Evolutionary conservation across 106 monocot species (phyloP).

Genomic region (Gastrodia elata): DNA sequence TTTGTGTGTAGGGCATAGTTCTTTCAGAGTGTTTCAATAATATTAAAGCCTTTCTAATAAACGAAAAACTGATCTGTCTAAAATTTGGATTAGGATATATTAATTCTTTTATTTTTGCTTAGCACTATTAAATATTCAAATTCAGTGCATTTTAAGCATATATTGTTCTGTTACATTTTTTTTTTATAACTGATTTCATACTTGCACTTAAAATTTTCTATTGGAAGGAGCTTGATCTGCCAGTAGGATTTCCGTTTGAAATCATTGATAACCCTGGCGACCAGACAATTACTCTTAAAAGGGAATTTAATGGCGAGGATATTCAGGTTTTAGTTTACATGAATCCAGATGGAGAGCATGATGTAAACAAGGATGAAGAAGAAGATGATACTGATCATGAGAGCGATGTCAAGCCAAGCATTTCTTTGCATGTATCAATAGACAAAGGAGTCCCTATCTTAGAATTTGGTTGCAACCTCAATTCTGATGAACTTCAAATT

Average conservation of each 20-base stretch:
- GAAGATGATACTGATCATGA: constrained; percentile 21
- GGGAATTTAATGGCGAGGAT: constrained; percentile 47
- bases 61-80: too few relatives aligned
- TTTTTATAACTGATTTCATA: background rate
- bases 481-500: constrained; percentile 47
- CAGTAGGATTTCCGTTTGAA: constrained; percentile 63
- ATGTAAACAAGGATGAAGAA: constrained; percentile 19
- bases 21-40: too few relatives aligned
- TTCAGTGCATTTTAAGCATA: background rate
- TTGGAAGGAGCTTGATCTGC: constrained; percentile 36
- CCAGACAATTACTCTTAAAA: constrained; percentile 51
- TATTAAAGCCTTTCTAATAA: too few relatives aligned
- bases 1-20: too few relatives aligned
- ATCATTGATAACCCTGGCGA: constrained; percentile 80
- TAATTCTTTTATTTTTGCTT: too few relatives aligned
- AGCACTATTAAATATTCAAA: background rate
- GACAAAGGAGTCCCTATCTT: constrained; percentile 54
- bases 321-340: constrained; percentile 54
- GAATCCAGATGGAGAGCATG: constrained; percentile 27
- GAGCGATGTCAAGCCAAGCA: constrained; percentile 17
- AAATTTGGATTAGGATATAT: too few relatives aligned
- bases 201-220: background rate
- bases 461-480: constrained; percentile 62
- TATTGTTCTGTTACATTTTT: background rate
- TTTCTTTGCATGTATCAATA: constrained; percentile 52